Evolutionary conservation across 176 grass and related monocot species (phyloP).

Genomic region (Ananas comosus): DNA sequence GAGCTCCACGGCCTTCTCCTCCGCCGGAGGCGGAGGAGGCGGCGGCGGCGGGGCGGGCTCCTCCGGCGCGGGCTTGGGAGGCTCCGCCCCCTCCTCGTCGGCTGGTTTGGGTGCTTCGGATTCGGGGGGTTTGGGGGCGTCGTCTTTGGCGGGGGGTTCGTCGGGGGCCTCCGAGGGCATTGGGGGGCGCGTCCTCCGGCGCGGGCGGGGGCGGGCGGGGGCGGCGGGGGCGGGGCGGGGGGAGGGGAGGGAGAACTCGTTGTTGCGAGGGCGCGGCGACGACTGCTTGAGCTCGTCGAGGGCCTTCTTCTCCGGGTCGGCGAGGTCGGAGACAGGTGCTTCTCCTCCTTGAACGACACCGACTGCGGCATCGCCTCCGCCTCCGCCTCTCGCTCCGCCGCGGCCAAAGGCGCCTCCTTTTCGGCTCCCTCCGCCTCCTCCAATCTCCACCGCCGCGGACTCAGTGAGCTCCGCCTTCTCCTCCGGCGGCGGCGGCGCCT

Average conservation of each 20-base stretch:
- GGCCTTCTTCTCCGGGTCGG: slow-evolving; percentile 74
- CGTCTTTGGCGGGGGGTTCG: slow-evolving; percentile 29
- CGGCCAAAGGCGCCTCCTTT: slow-evolving; percentile 48
- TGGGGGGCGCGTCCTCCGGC: background rate
- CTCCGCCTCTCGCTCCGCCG: slow-evolving; percentile 33
- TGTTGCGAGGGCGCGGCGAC: slow-evolving; percentile 63
- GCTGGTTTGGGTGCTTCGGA: slow-evolving; percentile 30
- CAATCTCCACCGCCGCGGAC: background rate
- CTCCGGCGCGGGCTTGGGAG: slow-evolving; percentile 6
- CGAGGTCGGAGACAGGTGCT: slow-evolving; percentile 72
- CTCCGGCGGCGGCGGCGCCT: slow-evolving; percentile 23
- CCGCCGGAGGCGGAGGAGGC: slow-evolving; percentile 6
- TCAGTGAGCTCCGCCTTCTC: slow-evolving; percentile 16
- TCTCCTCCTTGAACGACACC: slow-evolving; percentile 87
- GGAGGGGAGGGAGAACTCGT: slow-evolving; percentile 72
- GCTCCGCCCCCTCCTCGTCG: slow-evolving; percentile 24
- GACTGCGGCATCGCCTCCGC: slow-evolving; percentile 20
- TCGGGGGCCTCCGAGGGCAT: slow-evolving; percentile 7
- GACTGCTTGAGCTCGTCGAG: slow-evolving; percentile 84
- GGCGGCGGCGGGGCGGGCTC: too few relatives aligned
- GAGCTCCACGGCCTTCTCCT: slow-evolving; percentile 32
- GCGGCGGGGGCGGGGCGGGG: slow-evolving; percentile 32
- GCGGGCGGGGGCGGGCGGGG: slow-evolving; percentile 18
- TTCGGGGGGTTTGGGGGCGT: slow-evolving; percentile 8
- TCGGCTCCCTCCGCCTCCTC: slow-evolving; percentile 22